These are phyloP conservation scores for Mycena sanguinolenta DNA, from an alignment of 768 basidiomycete species.

Conservation along the genomic window DNA sequence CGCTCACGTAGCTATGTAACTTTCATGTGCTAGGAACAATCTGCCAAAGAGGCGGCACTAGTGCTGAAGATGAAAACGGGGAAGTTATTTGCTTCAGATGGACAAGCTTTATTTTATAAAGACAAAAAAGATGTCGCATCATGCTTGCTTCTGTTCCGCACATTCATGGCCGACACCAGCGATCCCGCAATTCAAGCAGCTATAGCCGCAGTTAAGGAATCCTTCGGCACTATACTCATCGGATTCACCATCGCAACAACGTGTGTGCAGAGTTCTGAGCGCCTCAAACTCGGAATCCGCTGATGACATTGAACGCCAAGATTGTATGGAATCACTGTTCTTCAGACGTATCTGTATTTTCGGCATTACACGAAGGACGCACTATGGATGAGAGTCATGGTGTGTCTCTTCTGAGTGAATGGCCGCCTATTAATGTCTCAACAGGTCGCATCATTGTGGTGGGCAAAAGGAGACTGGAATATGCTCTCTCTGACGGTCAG, in stretches of 20 bases:
- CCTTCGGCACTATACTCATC: conserved; percentile 26
- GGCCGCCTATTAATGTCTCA: too few relatives aligned
- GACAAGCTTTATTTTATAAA: too few relatives aligned
- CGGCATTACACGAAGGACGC: conserved; percentile 23
- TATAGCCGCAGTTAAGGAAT: conserved; percentile 24
- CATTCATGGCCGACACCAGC: too few relatives aligned
- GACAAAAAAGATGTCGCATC: too few relatives aligned
- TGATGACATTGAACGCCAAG: background rate
- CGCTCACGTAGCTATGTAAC: too few relatives aligned
- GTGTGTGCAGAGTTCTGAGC: conserved; percentile 9
- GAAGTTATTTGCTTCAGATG: too few relatives aligned
- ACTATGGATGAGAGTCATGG: conserved; percentile 21
- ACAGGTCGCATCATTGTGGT: conserved; percentile 26
- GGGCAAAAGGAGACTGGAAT: background rate
- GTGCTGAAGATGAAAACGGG: too few relatives aligned
- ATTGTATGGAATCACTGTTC: conserved; percentile 24
- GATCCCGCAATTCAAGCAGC: conserved; percentile 8
- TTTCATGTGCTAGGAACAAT: too few relatives aligned
- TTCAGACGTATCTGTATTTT: conserved; percentile 22
- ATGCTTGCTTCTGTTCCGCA: too few relatives aligned
- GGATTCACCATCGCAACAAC: conserved; percentile 30
- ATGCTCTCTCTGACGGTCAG: background rate
- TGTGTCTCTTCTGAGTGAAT: background rate
- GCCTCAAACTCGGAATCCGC: background rate
- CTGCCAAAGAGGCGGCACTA: too few relatives aligned